A percentile compares a stretch with the other conserved stretches of the same genome.
These are phyloP conservation scores for Apiotrichum domesticum DNA, from an alignment of 1,284 basidiomycete genomes.

Conservation along the genomic window DNA sequence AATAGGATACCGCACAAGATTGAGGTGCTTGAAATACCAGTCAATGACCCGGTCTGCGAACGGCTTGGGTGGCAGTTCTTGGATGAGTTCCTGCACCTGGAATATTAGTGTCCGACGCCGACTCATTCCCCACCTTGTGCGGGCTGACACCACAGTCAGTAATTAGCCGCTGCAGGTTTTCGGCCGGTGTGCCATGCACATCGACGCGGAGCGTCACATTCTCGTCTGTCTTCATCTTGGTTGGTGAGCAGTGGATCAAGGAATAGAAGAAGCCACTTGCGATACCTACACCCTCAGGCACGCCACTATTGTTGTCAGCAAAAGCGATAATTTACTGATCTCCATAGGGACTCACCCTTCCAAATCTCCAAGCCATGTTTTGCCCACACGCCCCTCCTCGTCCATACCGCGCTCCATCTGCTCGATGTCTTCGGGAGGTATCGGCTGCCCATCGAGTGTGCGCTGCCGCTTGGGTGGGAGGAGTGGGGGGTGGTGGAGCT, in stretches of 20 bases:
- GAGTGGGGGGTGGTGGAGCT: conserved; percentile 4
- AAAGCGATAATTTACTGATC: neutral
- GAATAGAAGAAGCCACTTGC: neutral
- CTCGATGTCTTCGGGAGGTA: conserved; percentile 15
- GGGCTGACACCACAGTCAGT: conserved; percentile 84
- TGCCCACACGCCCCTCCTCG: conserved; percentile 33
- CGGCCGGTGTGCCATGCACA: conserved; percentile 44
- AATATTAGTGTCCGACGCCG: neutral
- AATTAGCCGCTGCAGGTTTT: conserved; percentile 60
- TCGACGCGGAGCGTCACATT: conserved; percentile 45
- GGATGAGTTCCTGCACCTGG: conserved; percentile 70
- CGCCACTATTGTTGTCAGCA: conserved; percentile 13
- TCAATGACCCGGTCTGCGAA: conserved; percentile 59
- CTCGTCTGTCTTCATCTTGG: conserved; percentile 35
- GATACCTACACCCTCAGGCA: conserved; percentile 23
- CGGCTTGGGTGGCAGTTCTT: conserved; percentile 72
- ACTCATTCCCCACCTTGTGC: conserved; percentile 53
- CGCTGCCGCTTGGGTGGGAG: neutral
- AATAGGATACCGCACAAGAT: conserved; percentile 90
- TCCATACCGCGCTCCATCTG: conserved; percentile 22
- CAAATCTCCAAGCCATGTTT: conserved; percentile 40
- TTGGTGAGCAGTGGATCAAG: neutral
- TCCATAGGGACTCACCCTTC: conserved; percentile 31
- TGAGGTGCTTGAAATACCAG: conserved; percentile 57
- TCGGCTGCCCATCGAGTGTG: conserved; percentile 6